These are phyloP conservation scores for Xanthoceras sorbifolium DNA, from an alignment of 345 rosid species.

Conservation along the genomic window DNA sequence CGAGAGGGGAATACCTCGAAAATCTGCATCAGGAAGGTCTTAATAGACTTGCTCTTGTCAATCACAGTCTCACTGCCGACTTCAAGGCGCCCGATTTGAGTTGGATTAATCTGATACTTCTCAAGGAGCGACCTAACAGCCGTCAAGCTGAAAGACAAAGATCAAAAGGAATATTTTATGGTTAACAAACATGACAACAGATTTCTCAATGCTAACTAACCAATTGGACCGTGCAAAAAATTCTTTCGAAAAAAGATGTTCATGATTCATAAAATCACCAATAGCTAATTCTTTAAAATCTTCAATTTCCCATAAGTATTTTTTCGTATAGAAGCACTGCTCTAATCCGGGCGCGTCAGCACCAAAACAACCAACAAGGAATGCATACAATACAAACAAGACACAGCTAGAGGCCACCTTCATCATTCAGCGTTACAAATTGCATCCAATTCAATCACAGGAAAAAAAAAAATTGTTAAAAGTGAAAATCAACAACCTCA, in stretches of 20 bases:
- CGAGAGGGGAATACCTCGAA: slow-evolving; percentile 60
- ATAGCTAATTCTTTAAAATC: background rate
- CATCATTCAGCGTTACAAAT: background rate
- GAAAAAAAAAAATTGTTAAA: background rate
- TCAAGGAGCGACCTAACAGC: slow-evolving; percentile 31
- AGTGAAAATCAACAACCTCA: slow-evolving; percentile 55
- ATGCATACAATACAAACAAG: background rate
- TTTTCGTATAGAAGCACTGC: background rate
- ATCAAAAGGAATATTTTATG: background rate
- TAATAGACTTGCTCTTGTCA: slow-evolving; percentile 97
- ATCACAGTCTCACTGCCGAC: slow-evolving; percentile 97
- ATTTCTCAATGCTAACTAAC: background rate
- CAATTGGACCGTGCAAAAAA: background rate
- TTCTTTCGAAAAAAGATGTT: background rate
- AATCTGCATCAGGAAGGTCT: slow-evolving; percentile 94
- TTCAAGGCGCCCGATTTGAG: slow-evolving; percentile 55
- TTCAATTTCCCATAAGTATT: background rate
- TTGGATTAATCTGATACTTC: slow-evolving; percentile 23
- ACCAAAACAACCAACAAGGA: background rate
- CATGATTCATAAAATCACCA: background rate
- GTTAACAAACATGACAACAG: background rate
- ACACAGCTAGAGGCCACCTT: background rate
- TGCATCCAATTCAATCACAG: background rate
- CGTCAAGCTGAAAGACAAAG: slow-evolving; percentile 18
- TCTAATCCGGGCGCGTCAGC: background rate